phyloP scores from a whole-genome alignment of 2,329 filamentous ascomycete genomes.

The Plenodomus biglobosus region DNA sequence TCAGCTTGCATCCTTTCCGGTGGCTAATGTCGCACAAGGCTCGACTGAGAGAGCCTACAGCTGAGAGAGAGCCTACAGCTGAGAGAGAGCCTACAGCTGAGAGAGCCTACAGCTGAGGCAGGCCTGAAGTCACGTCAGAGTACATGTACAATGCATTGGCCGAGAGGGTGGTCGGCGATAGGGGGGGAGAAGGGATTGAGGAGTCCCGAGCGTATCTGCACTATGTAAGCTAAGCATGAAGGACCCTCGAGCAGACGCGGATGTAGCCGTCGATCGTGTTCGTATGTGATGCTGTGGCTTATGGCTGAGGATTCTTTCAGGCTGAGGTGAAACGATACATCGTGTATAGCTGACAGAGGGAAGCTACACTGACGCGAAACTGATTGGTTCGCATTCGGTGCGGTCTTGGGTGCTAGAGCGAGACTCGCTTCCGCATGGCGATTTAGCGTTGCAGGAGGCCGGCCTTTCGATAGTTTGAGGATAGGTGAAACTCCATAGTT shows the following conservation, averaged over 20 bases:
- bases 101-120: conserved; percentile 2
- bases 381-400: not conserved
- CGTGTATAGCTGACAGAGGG: not conserved
- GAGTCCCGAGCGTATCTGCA: conserved; percentile 23
- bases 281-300: conserved; percentile 16
- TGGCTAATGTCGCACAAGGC: not conserved
- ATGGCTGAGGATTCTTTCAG: not conserved
- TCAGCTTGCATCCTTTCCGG: not conserved
- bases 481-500: not conserved
- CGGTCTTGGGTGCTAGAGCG: not conserved
- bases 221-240: not conserved
- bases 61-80: not conserved
- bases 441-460: conserved; percentile 10
- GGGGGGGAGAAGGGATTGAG: conserved; percentile 23
- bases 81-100: conserved; percentile 1
- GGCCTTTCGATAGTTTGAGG: conserved; percentile 2
- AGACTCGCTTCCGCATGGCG: not conserved
- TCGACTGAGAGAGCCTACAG: conserved; percentile 1
- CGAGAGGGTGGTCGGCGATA: conserved; percentile 15
- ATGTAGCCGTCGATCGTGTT: conserved; percentile 14
- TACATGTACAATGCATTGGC: conserved; percentile 8
- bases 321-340: not conserved
- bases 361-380: not conserved
- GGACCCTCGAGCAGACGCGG: not conserved
- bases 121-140: conserved; percentile 1